Conservation (phyloP, 1,139 yeast species). For the Geotrichum carabidarum region DNA sequence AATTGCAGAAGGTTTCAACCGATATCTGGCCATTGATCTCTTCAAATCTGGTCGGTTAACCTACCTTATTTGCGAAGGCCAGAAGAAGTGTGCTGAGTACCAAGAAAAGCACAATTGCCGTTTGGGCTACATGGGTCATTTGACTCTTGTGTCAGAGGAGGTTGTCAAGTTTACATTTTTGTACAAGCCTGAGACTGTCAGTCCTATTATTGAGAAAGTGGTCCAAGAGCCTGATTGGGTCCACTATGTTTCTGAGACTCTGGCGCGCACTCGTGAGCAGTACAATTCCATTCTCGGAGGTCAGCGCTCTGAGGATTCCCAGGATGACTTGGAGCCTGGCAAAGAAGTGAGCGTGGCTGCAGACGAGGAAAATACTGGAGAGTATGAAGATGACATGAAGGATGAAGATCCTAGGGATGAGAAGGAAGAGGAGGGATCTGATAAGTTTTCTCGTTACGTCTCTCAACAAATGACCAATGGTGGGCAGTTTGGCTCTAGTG, state of each 20-base stretch:
- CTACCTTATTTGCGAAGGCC: slow-evolving; percentile 76
- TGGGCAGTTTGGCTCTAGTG: slow-evolving; percentile 36
- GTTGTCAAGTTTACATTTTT: slow-evolving; percentile 87
- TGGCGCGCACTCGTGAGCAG: slow-evolving; percentile 86
- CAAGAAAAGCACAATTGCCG: slow-evolving; percentile 58
- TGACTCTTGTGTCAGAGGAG: slow-evolving; percentile 88
- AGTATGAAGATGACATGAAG: slow-evolving; percentile 43
- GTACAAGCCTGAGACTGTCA: slow-evolving; percentile 57
- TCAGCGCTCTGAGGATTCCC: slow-evolving; percentile 51
- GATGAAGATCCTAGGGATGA: slow-evolving; percentile 28
- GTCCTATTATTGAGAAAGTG: slow-evolving; percentile 55
- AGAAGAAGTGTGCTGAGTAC: slow-evolving; percentile 65
- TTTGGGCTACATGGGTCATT: slow-evolving; percentile 95
- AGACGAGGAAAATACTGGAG: slow-evolving; percentile 33
- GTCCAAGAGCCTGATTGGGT: slow-evolving; percentile 66
- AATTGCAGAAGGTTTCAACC: slow-evolving; percentile 87
- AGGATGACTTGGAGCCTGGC: slow-evolving; percentile 34
- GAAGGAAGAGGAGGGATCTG: slow-evolving; percentile 38
- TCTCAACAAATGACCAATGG: slow-evolving; percentile 56
- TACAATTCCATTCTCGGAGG: slow-evolving; percentile 96
- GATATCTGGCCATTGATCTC: slow-evolving; percentile 79
- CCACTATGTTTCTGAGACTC: slow-evolving; percentile 72
- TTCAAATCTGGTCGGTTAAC: slow-evolving; percentile 77
- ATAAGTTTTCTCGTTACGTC: slow-evolving; percentile 71
- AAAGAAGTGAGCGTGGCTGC: slow-evolving; percentile 36